Evolutionary conservation across 2,329 filamentous ascomycete species (phyloP).

Genomic region (Fusarium begoniae): DNA sequence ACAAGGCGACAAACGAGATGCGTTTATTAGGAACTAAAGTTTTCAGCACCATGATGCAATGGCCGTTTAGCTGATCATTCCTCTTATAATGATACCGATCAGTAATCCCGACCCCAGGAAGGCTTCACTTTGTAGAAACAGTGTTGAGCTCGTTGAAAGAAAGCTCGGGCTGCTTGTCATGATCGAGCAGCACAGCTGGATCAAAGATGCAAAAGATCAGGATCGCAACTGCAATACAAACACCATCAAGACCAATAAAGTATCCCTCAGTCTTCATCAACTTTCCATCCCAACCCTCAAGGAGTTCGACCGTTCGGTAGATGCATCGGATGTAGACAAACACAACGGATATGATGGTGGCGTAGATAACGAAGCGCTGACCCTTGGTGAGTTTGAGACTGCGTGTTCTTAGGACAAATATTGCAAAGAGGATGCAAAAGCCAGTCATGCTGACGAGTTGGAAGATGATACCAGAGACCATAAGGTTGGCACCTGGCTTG

Average conservation of each 20-base stretch:
- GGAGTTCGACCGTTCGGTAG: slow-evolving; percentile 60
- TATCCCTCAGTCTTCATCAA: slow-evolving; percentile 60
- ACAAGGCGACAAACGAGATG: not conserved
- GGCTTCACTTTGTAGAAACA: not conserved
- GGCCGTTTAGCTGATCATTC: not conserved
- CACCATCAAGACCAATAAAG: slow-evolving; percentile 60
- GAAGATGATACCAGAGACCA: slow-evolving; percentile 61
- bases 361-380: slow-evolving; percentile 43
- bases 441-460: slow-evolving; percentile 59
- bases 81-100: too few relatives aligned
- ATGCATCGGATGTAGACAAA: slow-evolving; percentile 59
- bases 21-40: not conserved
- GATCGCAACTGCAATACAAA: slow-evolving; percentile 59
- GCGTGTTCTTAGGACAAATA: slow-evolving; percentile 51
- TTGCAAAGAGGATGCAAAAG: slow-evolving; percentile 51
- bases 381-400: slow-evolving; percentile 44
- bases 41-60: too few relatives aligned
- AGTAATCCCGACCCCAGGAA: accelerated
- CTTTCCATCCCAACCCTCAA: slow-evolving; percentile 59
- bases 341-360: slow-evolving; percentile 53
- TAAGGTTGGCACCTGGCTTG: slow-evolving; percentile 55
- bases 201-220: slow-evolving; percentile 47
- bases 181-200: slow-evolving; percentile 40
- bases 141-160: slow-evolving; percentile 15
- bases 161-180: not conserved